A percentile compares a stretch with the other conserved stretches of the same genome.
These are phyloP conservation scores for Termitomyces sp. DNA, from an alignment of 768 basidiomycete species.

Conservation along the genomic window DNA sequence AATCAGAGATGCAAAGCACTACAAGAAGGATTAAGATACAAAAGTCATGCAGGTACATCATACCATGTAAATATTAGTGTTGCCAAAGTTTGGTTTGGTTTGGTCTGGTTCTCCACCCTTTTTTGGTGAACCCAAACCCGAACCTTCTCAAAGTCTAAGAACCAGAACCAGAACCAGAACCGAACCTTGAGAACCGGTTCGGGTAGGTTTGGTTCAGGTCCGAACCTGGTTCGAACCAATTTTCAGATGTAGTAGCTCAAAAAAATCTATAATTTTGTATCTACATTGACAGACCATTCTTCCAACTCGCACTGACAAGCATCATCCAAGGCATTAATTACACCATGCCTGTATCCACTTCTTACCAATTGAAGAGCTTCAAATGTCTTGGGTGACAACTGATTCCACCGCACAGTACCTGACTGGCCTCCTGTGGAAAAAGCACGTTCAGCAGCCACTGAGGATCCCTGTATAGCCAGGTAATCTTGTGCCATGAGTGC, in stretches of 20 bases:
- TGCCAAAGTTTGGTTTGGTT: conserved; percentile 4
- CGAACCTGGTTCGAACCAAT: background rate
- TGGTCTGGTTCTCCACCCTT: background rate
- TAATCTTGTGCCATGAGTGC: background rate
- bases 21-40: no score
- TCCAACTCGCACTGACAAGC: background rate
- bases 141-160: background rate
- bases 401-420: background rate
- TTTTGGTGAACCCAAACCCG: background rate
- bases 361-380: background rate
- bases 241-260: background rate
- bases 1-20: no score
- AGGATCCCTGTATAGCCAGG: background rate
- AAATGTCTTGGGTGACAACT: background rate
- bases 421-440: background rate
- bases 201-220: background rate
- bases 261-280: background rate
- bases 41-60: no score
- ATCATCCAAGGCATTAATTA: background rate
- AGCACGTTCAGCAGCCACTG: background rate
- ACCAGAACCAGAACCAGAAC: background rate
- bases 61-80: no score
- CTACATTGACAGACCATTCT: background rate
- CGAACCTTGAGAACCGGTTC: background rate
- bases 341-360: background rate